phyloP scores from a whole-genome alignment of 352 stramenopile genomes.

The Phytophthora tentaculata region DNA sequence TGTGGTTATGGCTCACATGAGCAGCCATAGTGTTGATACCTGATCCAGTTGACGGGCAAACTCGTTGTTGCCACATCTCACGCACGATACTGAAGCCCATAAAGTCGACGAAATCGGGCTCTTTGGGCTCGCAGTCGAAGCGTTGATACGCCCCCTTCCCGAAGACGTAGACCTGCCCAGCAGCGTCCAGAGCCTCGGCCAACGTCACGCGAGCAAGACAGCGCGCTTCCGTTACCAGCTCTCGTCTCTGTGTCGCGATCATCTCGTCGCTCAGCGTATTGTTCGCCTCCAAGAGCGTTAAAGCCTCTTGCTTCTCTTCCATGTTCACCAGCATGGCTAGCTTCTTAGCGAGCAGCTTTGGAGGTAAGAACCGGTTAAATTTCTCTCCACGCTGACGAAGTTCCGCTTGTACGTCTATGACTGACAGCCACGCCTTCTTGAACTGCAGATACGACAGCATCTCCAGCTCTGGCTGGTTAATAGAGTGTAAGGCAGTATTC shows the following conservation, averaged over 20 bases:
- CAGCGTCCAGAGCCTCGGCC: conserved; percentile 67
- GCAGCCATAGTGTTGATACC: not conserved
- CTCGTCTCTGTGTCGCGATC: conserved; percentile 47
- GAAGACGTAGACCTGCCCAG: conserved; percentile 83
- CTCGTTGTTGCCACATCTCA: conserved; percentile 63
- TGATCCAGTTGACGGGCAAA: conserved; percentile 49
- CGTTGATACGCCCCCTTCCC: conserved; percentile 68
- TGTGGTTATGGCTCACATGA: no score
- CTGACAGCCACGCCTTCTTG: conserved; percentile 71
- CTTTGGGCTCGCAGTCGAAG: conserved; percentile 61
- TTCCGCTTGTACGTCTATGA: conserved; percentile 75
- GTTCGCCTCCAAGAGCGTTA: conserved; percentile 59
- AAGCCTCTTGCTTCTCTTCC: conserved; percentile 74
- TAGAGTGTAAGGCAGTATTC: not conserved
- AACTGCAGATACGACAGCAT: conserved; percentile 78
- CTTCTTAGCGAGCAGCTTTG: conserved; percentile 60
- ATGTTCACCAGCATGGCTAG: conserved; percentile 65
- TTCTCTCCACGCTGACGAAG: conserved; percentile 60
- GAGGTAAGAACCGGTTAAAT: conserved; percentile 74
- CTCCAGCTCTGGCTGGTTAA: conserved; percentile 57
- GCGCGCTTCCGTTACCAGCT: conserved; percentile 57
- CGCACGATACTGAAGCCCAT: conserved; percentile 69
- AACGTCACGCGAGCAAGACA: conserved; percentile 53
- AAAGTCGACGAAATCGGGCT: conserved; percentile 77
- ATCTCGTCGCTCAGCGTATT: conserved; percentile 58